Evolutionary conservation across 768 basidiomycete genomes (phyloP), one percentile per base, ranked within the genome.

Genomic region (Hygrophorus russula): DNA sequence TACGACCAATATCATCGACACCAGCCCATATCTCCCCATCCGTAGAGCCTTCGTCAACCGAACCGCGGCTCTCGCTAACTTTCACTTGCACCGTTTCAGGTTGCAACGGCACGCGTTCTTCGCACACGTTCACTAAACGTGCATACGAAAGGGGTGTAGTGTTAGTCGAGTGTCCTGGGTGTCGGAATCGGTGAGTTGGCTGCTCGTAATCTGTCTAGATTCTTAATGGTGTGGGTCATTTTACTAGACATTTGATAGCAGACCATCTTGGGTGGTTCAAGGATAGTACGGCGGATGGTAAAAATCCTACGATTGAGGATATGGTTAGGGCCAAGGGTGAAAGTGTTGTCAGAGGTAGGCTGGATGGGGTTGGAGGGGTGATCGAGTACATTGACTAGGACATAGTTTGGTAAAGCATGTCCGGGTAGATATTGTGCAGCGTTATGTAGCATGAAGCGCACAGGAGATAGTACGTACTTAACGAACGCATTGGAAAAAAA

Each of bases 181-280:
- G 94, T 59, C 78, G 84, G 53, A 89, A 86, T 53, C 67, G 93
- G 86, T 90, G 56, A 42, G 79, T 62, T 47, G 17, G 19, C 34
- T 42, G 44, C 42, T 29, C 36, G 30, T 11, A 9, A 37, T n/a
- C 19, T 17, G 29, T 8, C 15, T 20, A 14, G 24, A 24, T 46
- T 45, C 47, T 37, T 40, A 10, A 39, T n/a, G n/a, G n/a, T n/a
- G n/a, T 24, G 13, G 14, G 19, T 32, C 3, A n/a, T 34, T 17
- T 20, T 14, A 7, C 12, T 48, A 88, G 85, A 24, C 85, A 89
- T 59, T 64, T 92, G 8, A 88, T 91, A 51, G 91, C 91, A 3
- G 91, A 94, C 56, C 81, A 94, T 53, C 62, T 94, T 10, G 85
- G 84, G 1, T 94, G 91, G 91, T 94, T 94, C 66, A 80, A 87